phyloP scores from a whole-genome alignment of 768 basidiomycete species.

The Pleurotus platypus region DNA sequence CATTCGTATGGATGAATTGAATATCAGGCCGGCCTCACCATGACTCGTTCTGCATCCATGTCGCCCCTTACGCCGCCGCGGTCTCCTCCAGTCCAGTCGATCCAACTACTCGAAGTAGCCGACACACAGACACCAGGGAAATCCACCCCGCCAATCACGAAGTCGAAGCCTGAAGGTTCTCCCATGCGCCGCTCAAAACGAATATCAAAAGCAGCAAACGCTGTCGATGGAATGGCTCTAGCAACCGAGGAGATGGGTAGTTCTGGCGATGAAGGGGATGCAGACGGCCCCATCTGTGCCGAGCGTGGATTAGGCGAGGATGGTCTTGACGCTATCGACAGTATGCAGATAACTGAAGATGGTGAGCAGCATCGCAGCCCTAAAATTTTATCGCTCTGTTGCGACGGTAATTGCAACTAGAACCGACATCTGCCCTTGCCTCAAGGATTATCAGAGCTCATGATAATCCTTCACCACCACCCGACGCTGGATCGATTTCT shows the following conservation, averaged over 20 bases:
- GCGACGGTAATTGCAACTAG: constrained; percentile 25
- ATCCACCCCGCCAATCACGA: background rate
- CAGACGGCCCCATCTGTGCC: constrained; percentile 14
- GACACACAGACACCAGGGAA: background rate
- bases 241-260: constrained; percentile 20
- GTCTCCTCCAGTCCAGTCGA: too few relatives aligned
- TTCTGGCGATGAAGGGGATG: constrained; percentile 19
- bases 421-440: constrained; percentile 67
- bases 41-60: background rate
- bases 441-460: constrained; percentile 64
- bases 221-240: constrained; percentile 10
- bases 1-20: background rate
- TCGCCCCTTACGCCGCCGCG: too few relatives aligned
- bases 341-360: constrained; percentile 33
- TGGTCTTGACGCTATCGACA: constrained; percentile 22
- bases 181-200: constrained; percentile 49
- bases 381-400: background rate
- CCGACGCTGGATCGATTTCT: constrained; percentile 15
- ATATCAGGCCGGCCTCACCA: background rate
- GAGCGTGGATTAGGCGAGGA: constrained; percentile 28
- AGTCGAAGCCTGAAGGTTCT: constrained; percentile 10
- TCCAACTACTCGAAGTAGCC: background rate
- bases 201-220: constrained; percentile 25
- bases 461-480: constrained; percentile 75
- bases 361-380: constrained; percentile 33